Evolutionary conservation across 2,329 filamentous ascomycete species (phyloP), one percentile per base, ranked within the genome.

Genomic region (Verticillium klebahnii): DNA sequence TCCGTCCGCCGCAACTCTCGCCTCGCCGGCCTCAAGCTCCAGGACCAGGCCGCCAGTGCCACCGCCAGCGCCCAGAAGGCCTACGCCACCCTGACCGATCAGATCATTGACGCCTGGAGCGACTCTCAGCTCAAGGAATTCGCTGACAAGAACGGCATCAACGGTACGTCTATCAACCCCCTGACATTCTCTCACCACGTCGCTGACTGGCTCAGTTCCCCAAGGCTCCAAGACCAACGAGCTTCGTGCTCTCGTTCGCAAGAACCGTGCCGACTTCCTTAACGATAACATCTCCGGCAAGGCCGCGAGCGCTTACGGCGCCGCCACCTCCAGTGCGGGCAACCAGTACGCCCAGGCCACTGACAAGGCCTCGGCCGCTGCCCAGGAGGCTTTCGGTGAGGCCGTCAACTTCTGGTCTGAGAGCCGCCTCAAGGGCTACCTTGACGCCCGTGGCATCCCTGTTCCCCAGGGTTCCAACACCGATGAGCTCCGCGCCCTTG

Each of bases 181-280:
- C 65, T 5, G 4, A 19, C 14, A 23, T 7, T 9, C 15, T 56
- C 54, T 8, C 0, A 11, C 12, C 39, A 31, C 12, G 4, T 3
- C 36, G 36, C 39, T 58, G 37, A 56, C 54, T 11, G 14, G 14
- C 14, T 84, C 84, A 80, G 92, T 97, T 58, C 95, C 95, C 11
- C 94, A 98, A 73, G 95, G 94, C 57, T 96, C 91, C 71, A 93
- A 90, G 81, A 81, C 86, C 68, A 96, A 97, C 70, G 94, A 99
- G 76, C 85, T 98, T 31, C 82, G 96, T 60, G 93, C 94, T 60
- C 85, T 98, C 65, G 89, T 94, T 66, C 92, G 94, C 73, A 96
- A 95, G 82, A 86, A 96, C 78, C 89, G 91, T 63, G 89, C 90
- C 62, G 80, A 87, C 62, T 80, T 94, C 56, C 80, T 88, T 19